phyloP scores from a whole-genome alignment of 129 eudicot species.

The Helianthus tuberosus region DNA sequence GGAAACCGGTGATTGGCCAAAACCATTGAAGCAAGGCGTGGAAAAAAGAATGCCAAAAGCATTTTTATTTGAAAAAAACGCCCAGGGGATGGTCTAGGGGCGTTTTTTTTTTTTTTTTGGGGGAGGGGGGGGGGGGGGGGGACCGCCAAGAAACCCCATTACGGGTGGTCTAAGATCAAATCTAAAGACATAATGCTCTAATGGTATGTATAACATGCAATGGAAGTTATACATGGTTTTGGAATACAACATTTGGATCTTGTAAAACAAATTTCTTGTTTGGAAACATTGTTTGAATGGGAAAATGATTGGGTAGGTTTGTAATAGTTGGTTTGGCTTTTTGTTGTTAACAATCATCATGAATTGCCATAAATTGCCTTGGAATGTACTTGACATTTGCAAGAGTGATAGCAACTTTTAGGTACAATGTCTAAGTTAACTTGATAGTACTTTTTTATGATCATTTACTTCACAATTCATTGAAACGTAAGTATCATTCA shows the following conservation, averaged over 20 bases:
- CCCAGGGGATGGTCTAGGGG: no score
- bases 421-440: constrained; percentile 30
- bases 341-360: constrained; percentile 38
- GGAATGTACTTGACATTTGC: constrained; percentile 35
- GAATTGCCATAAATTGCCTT: constrained; percentile 30
- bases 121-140: no score
- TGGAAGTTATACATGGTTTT: constrained; percentile 1
- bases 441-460: constrained; percentile 27
- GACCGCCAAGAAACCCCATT: no score
- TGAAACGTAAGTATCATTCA: background rate
- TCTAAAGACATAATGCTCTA: constrained; percentile 11
- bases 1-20: no score
- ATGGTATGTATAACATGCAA: background rate
- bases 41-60: no score
- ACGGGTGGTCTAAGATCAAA: background rate
- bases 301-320: constrained; percentile 39
- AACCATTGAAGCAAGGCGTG: no score
- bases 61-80: no score
- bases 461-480: constrained; percentile 15
- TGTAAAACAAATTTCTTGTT: background rate
- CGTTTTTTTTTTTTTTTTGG: no score
- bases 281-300: constrained; percentile 19
- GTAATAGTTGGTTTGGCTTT: constrained; percentile 27
- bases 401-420: constrained; percentile 37
- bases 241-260: background rate